Evolutionary conservation across 192 early-diverging fungal genomes (phyloP).

Genomic region (Backusella sp.): DNA sequence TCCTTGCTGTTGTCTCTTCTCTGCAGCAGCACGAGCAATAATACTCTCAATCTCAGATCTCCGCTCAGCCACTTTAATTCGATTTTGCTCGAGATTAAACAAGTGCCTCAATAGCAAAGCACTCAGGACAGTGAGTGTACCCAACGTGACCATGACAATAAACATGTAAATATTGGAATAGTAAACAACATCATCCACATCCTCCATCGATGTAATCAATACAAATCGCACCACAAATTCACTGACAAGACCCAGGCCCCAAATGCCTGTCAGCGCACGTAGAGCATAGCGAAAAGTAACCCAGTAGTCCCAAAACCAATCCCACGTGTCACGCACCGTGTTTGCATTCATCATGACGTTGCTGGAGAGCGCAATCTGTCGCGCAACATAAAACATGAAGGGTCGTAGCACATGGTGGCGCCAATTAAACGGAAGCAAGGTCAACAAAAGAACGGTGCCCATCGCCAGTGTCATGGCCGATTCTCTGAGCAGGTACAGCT

Average conservation of each 20-base stretch:
- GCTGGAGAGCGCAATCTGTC: constrained; percentile 32
- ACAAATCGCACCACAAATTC: constrained; percentile 41
- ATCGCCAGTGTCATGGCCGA: constrained; percentile 39
- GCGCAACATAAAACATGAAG: constrained; percentile 37
- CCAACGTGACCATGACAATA: constrained; percentile 22
- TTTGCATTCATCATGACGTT: constrained; percentile 25
- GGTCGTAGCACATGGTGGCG: constrained; percentile 35
- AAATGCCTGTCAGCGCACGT: constrained; percentile 33
- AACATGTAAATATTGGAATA: constrained; percentile 37
- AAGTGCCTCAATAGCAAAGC: constrained; percentile 25
- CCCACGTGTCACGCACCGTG: constrained; percentile 33
- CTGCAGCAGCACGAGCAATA: constrained; percentile 16
- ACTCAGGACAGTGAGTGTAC: constrained; percentile 15
- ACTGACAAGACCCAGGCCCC: constrained; percentile 41
- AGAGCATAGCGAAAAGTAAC: constrained; percentile 32
- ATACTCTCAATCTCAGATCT: constrained; percentile 19
- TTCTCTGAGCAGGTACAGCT: constrained; percentile 43
- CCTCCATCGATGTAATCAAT: constrained; percentile 15
- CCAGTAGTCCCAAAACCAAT: constrained; percentile 40
- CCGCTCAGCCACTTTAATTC: constrained; percentile 17
- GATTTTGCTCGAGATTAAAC: constrained; percentile 23
- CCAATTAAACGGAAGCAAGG: constrained; percentile 37
- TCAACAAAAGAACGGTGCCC: constrained; percentile 36
- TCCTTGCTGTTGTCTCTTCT: neutral
- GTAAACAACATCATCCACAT: constrained; percentile 33